Base-by-base conservation (phyloP, 1,284 basidiomycete genomes). In the Golubevia pallescens region DNA sequence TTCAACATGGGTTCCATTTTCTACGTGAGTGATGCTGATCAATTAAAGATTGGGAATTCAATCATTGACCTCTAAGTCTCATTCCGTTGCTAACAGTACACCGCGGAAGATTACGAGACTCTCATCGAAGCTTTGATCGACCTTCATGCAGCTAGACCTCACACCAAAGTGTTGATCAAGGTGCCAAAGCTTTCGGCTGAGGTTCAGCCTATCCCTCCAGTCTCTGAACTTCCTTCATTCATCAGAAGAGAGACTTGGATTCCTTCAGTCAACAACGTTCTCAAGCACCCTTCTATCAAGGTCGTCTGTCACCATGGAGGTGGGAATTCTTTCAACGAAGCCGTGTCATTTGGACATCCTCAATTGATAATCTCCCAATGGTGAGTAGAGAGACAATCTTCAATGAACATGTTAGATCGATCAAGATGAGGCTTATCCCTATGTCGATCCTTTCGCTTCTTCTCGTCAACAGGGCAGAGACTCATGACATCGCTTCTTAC, bases 1-100 rank as follows among this genome's bases (percentile, higher is more conserved):
- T 69, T 82, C 57, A 82, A 82, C 69, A 75, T 82, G 74, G 80
- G 80, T n/a, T 77, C 72, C 63, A 80, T 82, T 61, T 82, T 82
- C 64, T 58, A 70, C 63, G 42, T 48, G 42, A 48, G 42, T 16
- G 16, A 48, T 10, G 16, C 16, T 48, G 42, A 16, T 48, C 10
- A 48, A 48, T 48, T 10, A 48, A 13, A 16, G 16, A 16, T 13
- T 48, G 42, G 42, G 16, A 48, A 16, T 48, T 48, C 16, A 13
- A 16, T 10, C 10, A 48, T 16, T 48, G 16, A 48, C 42, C 42
- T 48, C 16, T 28, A 28, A 28, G 42, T 16, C 42, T 48, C 42
- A 5, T 38, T 10, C 34, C n/a, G n/a, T n/a, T 38, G 3, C 34
- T 38, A 5, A 4, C 34, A 38, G 34, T 81, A 73, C 71, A 67